Percentiles rank a stretch among this genome's conserved stretches.
These are phyloP conservation scores for Heliosperma pusillum DNA, from an alignment of 148 eudicot genomes.

Conservation along the genomic window DNA sequence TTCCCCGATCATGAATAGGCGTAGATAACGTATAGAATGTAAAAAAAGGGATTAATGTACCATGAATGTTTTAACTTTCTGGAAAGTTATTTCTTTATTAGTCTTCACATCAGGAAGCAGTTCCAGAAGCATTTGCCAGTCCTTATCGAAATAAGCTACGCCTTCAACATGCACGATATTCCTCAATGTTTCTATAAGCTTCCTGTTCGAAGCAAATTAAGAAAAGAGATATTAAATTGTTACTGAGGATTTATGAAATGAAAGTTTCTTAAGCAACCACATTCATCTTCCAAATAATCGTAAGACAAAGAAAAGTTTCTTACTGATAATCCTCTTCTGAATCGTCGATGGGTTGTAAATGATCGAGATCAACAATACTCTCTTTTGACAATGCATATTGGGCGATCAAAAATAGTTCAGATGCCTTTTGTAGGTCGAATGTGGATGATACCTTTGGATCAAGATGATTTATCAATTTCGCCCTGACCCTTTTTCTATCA, in stretches of 20 bases:
- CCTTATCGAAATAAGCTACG: not conserved
- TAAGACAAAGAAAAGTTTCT: not conserved
- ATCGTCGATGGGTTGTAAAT: not conserved
- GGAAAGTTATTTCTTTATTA: not conserved
- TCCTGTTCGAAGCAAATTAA: not conserved
- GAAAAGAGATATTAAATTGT: not conserved
- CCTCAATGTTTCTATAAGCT: not conserved
- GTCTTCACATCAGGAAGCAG: not conserved
- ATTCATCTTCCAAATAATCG: not conserved
- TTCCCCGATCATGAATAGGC: not conserved
- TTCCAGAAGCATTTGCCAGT: not conserved
- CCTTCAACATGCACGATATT: not conserved
- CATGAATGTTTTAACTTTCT: constrained; percentile 9
- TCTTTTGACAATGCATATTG: not conserved
- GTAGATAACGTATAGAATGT: too few species aligned
- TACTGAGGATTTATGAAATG: too few species aligned
- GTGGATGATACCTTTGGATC: not conserved
- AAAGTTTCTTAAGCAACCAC: too few species aligned
- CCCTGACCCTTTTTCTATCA: not conserved
- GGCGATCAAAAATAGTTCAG: not conserved
- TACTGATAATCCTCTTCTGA: not conserved
- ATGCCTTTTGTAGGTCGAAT: not conserved
- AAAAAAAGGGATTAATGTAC: not conserved
- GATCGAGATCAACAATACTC: not conserved
- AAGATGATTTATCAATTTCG: not conserved